These are phyloP conservation scores for Pulveroboletus sp. DNA, from an alignment of 768 basidiomycete species.

Conservation along the genomic window DNA sequence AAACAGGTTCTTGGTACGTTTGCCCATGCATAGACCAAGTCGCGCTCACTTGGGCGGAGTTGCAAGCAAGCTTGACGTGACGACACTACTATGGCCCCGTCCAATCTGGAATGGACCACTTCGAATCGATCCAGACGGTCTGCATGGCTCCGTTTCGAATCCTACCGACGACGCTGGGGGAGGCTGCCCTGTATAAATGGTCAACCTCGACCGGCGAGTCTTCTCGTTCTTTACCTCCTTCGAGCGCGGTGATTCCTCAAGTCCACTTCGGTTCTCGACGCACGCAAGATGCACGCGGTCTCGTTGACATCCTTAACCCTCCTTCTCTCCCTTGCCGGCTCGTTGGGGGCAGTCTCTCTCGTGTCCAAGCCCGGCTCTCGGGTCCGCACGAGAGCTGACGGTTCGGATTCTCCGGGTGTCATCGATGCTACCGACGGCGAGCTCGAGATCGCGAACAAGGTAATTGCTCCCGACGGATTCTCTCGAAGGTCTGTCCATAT, in stretches of 20 bases:
- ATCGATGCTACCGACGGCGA: conserved; percentile 28
- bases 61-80: background rate
- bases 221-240: background rate
- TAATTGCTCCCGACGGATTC: conserved; percentile 51
- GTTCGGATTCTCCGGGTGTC: conserved; percentile 5
- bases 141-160: conserved; percentile 5
- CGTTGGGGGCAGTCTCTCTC: conserved; percentile 18
- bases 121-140: background rate
- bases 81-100: no score
- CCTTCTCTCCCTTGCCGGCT: conserved; percentile 13
- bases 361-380: conserved; percentile 6
- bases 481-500: conserved; percentile 30
- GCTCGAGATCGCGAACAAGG: conserved; percentile 39
- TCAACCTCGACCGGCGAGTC: background rate
- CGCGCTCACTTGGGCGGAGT: no score
- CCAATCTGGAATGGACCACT: background rate
- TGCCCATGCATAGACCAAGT: conserved; percentile 32
- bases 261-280: conserved; percentile 5
- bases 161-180: background rate
- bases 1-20: conserved; percentile 37
- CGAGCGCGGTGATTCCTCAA: conserved; percentile 17
- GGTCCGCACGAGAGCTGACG: background rate
- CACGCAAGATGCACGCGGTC: conserved; percentile 21
- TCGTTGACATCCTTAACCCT: conserved; percentile 8
- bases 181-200: conserved; percentile 12